Evolutionary conservation across 2,329 filamentous ascomycete genomes (phyloP).

Genomic region (Acephala macrosclerotiorum): DNA sequence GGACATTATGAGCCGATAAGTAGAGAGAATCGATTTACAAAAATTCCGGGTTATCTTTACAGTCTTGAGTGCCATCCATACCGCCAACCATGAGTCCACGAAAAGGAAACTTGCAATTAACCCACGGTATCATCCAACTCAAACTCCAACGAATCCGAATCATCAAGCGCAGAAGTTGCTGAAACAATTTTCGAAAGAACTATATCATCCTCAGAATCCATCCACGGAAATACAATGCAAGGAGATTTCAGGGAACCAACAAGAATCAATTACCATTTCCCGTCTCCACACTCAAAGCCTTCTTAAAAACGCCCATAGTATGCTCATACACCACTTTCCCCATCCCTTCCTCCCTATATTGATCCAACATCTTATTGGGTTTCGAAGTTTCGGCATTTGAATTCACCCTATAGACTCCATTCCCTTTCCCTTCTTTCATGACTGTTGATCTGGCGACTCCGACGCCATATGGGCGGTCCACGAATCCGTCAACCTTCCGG

Average conservation of each 20-base stretch:
- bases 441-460: conserved; percentile 37
- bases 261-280: conserved; percentile 17
- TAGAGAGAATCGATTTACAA: too few relatives aligned
- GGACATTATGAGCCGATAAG: too few relatives aligned
- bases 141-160: conserved; percentile 14
- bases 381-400: conserved; percentile 31
- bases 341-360: conserved; percentile 41
- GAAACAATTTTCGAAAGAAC: background rate
- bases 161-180: background rate
- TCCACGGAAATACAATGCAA: background rate
- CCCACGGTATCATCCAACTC: background rate
- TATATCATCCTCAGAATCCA: background rate
- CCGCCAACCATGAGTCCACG: too few relatives aligned
- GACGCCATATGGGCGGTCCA: conserved; percentile 21
- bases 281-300: conserved; percentile 10
- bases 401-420: conserved; percentile 34
- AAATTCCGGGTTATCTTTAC: too few relatives aligned
- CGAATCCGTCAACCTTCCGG: conserved; percentile 17
- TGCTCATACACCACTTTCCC: conserved; percentile 45
- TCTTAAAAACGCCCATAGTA: conserved; percentile 35
- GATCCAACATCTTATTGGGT: conserved; percentile 39
- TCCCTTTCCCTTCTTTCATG: conserved; percentile 43
- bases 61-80: too few relatives aligned
- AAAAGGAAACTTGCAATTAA: too few relatives aligned
- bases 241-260: conserved; percentile 7